Base-by-base conservation (phyloP, 208 protist genomes). In the Leishmania arabica region DNA sequence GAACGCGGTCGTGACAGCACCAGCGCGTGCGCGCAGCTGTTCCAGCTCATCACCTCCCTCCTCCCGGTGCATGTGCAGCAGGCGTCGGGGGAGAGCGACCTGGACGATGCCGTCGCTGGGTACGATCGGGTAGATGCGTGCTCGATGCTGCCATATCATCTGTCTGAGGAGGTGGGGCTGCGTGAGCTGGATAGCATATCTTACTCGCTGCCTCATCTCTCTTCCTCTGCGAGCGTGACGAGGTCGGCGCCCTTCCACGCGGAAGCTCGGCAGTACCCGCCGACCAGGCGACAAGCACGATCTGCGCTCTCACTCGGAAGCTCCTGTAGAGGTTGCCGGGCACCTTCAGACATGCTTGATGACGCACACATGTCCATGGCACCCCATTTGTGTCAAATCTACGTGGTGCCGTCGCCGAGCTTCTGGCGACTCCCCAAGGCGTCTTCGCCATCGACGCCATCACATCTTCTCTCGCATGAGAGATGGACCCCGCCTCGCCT, bases 401-500 rank as follows among this genome's bases (percentile, higher is more conserved):
- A 84, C 68, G 75, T 84, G 24, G 80, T 49, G 40, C 75, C 75
- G 15, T 31, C 80, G 7, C 80, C 80, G 1, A 15, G 31, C 8
- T 84, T 84, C 56, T 84, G 80, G 80, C 65, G 80, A 0, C 68
- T 84, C 7, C 68, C 75, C 2, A 66, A 40, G n/a, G 31, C 11
- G 31, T 40, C 31, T 1, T 37, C 60, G 27, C 60, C 60, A 40
- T 40, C 31, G n/a, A 3, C 60, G 13, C 27, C n/a, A 37, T 37
- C 60, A 2, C 9, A 31, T 31, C 31, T 31, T 66, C 31, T 31
- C 27, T 66, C 37, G 40, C 66, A 71, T 47, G 66, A 47, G 37
- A 66, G 13, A 66, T 13, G 60, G n/a, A 17, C n/a, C 9, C n/a
- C 60, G 3, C 3, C 8, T 31, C 60, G 9, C 60, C 27, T 37